Base-by-base conservation (phyloP, 2,329 filamentous ascomycete genomes). In the Trichoderma lentiforme region DNA sequence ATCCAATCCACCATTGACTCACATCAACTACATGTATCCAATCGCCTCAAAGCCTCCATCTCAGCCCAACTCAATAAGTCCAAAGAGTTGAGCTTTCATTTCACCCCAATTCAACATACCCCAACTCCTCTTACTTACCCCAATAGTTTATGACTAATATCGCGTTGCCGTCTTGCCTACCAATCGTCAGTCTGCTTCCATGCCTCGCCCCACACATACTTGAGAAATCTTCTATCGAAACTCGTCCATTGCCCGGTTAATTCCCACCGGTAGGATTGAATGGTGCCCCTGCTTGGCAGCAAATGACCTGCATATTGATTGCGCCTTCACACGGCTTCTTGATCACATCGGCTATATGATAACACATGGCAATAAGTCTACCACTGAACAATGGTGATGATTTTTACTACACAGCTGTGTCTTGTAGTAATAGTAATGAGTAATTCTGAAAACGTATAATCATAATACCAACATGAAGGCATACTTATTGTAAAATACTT, bases 191-290 rank as follows among this genome's bases (percentile, higher is more conserved):
- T 53, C 65, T 57, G 21, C 6, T 26, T 56, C 65, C 53, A 58
- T 47, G 26, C 11, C 15, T n/a, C 24, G 36, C 66, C 56, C 66
- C 66, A 60, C 66, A 39, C 56, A 18, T 60, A 30, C 36, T 15
- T 24, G 30, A 7, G 14, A 36, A 26, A 56, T 39, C 53, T 47
- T 51, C 56, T 24, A n/a, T 9, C 39, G 24, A n/a, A 11, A 24
- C 26, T 28, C 53, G 26, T 69, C 15, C 66, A 14, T 43, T 51
- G 56, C 28, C 66, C 56, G 66, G 66, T 6, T 69, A 69, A 69
- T 69, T 61, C 56, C 66, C 66, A 61, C 12, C 66, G 36, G 66
- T 26, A 60, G 24, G 65, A 8, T 34, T 47, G n/a, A 68, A 36
- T 4, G 24, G 34, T 60, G 32, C 66, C 53, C 65, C 56, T 69